Conservation (phyloP, 2,329 filamentous ascomycete genomes). For the Alternaria ventricosa region DNA sequence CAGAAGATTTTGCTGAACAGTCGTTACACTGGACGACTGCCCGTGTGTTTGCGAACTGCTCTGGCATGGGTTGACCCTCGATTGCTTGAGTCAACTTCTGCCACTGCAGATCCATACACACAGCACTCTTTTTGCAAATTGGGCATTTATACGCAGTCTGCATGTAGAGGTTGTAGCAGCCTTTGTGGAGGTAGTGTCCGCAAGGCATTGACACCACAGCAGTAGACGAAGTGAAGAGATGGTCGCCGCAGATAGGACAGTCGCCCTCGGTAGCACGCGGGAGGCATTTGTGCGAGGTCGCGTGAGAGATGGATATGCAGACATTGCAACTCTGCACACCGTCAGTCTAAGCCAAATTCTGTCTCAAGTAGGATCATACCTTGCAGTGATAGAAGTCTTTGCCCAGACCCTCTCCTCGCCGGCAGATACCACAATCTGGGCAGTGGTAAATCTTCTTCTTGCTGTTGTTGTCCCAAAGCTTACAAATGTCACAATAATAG, state of each 20-base stretch:
- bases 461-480: constrained; percentile 94
- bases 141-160: constrained; percentile 93
- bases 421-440: constrained; percentile 92
- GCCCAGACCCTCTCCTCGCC: constrained; percentile 86
- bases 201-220: constrained; percentile 94
- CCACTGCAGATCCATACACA: constrained; percentile 97
- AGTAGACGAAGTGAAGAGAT: constrained; percentile 90
- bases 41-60: constrained; percentile 77
- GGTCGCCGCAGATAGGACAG: constrained; percentile 95
- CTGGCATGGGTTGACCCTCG: constrained; percentile 87
- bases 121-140: constrained; percentile 94
- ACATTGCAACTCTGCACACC: constrained; percentile 71
- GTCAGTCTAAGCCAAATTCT: constrained; percentile 28
- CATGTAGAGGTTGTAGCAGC: constrained; percentile 88
- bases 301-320: constrained; percentile 88
- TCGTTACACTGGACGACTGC: constrained; percentile 94
- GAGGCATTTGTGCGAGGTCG: constrained; percentile 88
- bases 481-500: constrained; percentile 94
- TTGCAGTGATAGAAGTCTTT: constrained; percentile 99
- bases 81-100: constrained; percentile 89
- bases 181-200: constrained; percentile 92
- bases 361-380: constrained; percentile 58
- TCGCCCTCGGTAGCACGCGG: constrained; percentile 81
- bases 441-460: constrained; percentile 96
- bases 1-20: constrained; percentile 85